Evolutionary conservation across 345 rosid genomes (phyloP).

Genomic region (Eucalyptus curtisii): DNA sequence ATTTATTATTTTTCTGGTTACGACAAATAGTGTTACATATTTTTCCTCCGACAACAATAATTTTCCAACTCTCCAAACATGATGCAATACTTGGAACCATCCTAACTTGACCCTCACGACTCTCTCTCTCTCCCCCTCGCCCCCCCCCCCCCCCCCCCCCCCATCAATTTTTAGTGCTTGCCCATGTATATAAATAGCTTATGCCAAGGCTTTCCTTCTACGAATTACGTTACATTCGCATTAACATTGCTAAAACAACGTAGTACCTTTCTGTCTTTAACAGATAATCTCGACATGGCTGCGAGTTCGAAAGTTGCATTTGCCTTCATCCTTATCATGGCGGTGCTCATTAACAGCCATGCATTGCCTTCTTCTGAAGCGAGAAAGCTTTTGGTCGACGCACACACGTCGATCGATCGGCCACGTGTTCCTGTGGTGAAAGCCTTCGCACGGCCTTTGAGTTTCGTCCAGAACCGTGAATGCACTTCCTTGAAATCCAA

Average conservation of each 20-base stretch:
- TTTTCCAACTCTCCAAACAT: background rate
- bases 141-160: background rate
- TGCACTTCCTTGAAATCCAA: background rate
- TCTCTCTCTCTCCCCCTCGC: background rate
- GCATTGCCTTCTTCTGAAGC: background rate
- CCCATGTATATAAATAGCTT: background rate
- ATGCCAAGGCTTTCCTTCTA: background rate
- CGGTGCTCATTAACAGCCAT: background rate
- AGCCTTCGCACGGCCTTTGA: background rate
- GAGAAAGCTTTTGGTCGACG: background rate
- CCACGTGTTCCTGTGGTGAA: background rate
- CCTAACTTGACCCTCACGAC: background rate
- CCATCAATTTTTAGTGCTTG: background rate
- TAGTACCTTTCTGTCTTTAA: background rate
- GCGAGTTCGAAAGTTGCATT: background rate
- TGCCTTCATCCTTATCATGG: background rate
- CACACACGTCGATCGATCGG: background rate
- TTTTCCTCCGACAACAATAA: no score
- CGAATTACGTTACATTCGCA: background rate
- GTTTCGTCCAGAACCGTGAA: background rate
- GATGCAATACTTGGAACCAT: background rate
- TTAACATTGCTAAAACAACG: background rate
- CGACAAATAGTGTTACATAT: no score
- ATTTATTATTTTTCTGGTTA: no score
- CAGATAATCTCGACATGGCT: background rate